Evolutionary conservation across 2,329 filamentous ascomycete species (phyloP).

Genomic region (Penicillium sp.): DNA sequence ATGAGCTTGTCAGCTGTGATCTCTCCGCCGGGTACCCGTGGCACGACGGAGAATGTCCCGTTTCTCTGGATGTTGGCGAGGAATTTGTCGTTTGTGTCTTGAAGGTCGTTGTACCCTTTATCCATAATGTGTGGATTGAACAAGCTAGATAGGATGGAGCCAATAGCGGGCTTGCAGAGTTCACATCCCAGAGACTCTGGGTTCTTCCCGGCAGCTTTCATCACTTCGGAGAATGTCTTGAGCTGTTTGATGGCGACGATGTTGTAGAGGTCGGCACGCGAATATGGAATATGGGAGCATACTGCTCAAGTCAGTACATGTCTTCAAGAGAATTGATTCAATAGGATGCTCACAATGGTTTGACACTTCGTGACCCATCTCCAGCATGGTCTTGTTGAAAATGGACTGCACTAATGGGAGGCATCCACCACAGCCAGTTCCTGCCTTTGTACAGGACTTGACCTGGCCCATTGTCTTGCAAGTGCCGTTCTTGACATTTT

Average conservation of each 20-base stretch:
- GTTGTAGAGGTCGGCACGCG: conserved; percentile 83
- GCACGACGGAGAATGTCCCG: conserved; percentile 84
- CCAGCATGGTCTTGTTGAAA: conserved; percentile 82
- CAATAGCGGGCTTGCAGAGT: conserved; percentile 77
- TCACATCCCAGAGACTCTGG: conserved; percentile 74
- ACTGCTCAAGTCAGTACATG: conserved; percentile 40
- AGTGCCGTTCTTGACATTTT: conserved; percentile 66
- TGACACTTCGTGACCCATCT: conserved; percentile 80
- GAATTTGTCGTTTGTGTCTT: conserved; percentile 87
- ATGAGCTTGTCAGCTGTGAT: conserved; percentile 84
- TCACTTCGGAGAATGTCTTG: conserved; percentile 67
- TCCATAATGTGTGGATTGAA: conserved; percentile 83
- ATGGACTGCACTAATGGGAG: conserved; percentile 84
- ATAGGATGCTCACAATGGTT: conserved; percentile 55
- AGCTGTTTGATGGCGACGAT: conserved; percentile 78
- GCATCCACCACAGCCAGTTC: conserved; percentile 85
- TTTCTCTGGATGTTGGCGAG: conserved; percentile 87
- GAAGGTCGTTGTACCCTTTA: conserved; percentile 64
- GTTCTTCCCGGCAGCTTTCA: conserved; percentile 71
- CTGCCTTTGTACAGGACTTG: conserved; percentile 87
- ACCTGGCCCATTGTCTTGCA: conserved; percentile 79
- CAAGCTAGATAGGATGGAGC: conserved; percentile 72
- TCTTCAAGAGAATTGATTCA: background rate
- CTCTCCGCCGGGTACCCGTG: conserved; percentile 76
- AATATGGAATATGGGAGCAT: conserved; percentile 78